Evolutionary conservation across 1,284 basidiomycete genomes (phyloP).

Genomic region (Ceratobasidium sp.): DNA sequence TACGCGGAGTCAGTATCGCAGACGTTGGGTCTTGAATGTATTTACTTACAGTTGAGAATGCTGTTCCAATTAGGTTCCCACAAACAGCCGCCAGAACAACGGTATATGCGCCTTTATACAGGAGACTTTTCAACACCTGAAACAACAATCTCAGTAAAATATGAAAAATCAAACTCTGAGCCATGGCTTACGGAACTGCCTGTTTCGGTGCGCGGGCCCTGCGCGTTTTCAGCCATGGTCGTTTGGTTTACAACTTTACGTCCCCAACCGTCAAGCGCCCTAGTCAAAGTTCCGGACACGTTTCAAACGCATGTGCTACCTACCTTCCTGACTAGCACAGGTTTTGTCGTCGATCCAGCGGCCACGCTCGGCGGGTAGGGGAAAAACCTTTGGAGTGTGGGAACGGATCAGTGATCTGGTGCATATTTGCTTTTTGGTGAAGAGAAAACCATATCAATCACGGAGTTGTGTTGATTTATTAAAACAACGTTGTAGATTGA

Average conservation of each 20-base stretch:
- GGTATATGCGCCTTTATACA: neutral
- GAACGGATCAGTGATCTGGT: no score
- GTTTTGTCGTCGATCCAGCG: neutral
- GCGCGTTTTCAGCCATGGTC: conserved; percentile 6
- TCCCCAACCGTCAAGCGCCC: no score
- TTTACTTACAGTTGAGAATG: conserved; percentile 11
- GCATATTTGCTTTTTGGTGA: no score
- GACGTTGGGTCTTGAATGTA: neutral
- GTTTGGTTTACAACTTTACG: neutral
- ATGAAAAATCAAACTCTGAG: neutral
- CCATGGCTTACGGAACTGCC: neutral
- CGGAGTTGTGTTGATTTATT: no score
- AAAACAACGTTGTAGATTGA: no score
- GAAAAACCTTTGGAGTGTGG: no score
- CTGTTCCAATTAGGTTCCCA: conserved; percentile 18
- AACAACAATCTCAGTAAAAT: neutral
- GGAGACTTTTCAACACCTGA: neutral
- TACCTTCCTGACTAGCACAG: no score
- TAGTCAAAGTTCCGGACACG: no score
- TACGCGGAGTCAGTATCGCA: neutral
- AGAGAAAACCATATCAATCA: no score
- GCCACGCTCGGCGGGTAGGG: no score
- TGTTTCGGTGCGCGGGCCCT: neutral
- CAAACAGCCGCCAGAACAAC: conserved; percentile 4
- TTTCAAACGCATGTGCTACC: conserved; percentile 2